Evolutionary conservation across 805 yeast genomes (phyloP), one percentile per base, ranked within the genome.

Genomic region (Lipomyces anomalus): DNA sequence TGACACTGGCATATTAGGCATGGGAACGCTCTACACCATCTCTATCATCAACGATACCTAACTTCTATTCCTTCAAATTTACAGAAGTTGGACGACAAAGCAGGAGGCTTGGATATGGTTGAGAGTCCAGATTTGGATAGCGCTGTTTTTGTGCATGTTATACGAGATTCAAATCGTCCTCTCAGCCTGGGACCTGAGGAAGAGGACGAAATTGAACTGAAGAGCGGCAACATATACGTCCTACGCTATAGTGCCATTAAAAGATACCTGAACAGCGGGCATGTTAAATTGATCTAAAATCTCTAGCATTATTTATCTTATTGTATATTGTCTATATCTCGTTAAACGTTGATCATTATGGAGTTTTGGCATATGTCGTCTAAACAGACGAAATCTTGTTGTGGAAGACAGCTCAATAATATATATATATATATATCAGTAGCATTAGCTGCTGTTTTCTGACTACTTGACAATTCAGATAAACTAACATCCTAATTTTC

Each of bases 71-170:
- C 97, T 0, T 74, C 70, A 17, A 71, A 73, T 33, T 65, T 87
- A 40, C 87, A 82, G 39, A 77, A 80, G 3, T 68, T 92, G 47
- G 94, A 88, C 57, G 96, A 87, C 53, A 75, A 75, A 1, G 72
- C 78, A 9, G 85, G 82, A 22, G 76, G 75, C 11, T 61, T 81
- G 11, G 70, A 77, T 6, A 89, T 92, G 97, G 70, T 90, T 2
- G 83, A 79, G 13, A 73, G 72, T 49, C 97, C 97, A 0, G 84
- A 84, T 40, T 55, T 84, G 60, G 74, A 83, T 52, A 75, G 72
- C 47, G 84, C 92, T 4, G 97, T 92, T 1, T 88, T 87, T 57
- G 69, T 89, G 7, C 71, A 76, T 38, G 82, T 78, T 1, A 43
- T 66, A n/a, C 58, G 57, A 26, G 70, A 68, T 9, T 60, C 64